Percentiles rank a stretch among this genome's conserved stretches.
Evolutionary conservation across 495 filamentous ascomycete species (phyloP).

Genomic region (Echria macrotheca): DNA sequence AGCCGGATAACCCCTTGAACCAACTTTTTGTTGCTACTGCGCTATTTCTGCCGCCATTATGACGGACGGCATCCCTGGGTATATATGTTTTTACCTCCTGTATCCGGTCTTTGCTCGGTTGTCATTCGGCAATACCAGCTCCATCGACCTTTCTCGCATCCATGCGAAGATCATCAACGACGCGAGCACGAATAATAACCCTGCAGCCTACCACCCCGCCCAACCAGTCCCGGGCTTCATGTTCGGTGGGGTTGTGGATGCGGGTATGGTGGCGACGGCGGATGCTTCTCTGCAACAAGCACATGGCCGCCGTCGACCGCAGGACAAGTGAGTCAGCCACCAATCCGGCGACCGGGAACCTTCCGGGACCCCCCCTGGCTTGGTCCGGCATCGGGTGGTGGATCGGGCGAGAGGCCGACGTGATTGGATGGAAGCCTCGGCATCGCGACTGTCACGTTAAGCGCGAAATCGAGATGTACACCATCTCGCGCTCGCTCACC

Average conservation of each 20-base stretch:
- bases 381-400: slow-evolving; percentile 2
- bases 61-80: too few species aligned
- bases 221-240: too few species aligned
- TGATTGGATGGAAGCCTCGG: slow-evolving; percentile 1
- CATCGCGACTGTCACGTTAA: slow-evolving; percentile 8
- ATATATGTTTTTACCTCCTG: slow-evolving; percentile 1
- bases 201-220: too few species aligned
- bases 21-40: too few species aligned
- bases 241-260: not conserved
- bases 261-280: slow-evolving; percentile 1
- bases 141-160: not conserved
- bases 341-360: not conserved
- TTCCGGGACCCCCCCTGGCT: not conserved
- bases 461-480: slow-evolving; percentile 5
- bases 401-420: too few species aligned
- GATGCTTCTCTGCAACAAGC: not conserved
- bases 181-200: slow-evolving; percentile 3
- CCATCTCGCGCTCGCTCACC: not conserved
- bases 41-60: too few species aligned
- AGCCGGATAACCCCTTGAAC: too few species aligned
- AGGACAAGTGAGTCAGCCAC: not conserved
- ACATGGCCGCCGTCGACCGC: not conserved
- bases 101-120: slow-evolving; percentile 1
- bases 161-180: not conserved
- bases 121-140: not conserved